These are phyloP conservation scores for Phytophthora meadii DNA, from an alignment of 352 stramenopile genomes.

Conservation along the genomic window DNA sequence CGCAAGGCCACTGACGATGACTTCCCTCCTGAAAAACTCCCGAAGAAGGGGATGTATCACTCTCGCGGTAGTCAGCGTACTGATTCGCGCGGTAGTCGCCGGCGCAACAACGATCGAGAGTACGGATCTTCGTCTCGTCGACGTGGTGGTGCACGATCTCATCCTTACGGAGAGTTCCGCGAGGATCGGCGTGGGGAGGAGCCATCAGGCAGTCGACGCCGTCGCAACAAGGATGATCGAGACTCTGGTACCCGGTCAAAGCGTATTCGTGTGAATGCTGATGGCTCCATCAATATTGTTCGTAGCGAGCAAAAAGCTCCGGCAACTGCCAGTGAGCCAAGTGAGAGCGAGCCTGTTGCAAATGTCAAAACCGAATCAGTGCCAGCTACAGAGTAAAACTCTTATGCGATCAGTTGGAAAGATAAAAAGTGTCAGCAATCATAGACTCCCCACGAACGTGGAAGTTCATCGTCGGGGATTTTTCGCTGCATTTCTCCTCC, in stretches of 20 bases:
- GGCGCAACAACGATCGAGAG: constrained; percentile 34
- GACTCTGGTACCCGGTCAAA: constrained; percentile 59
- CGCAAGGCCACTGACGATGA: constrained; percentile 77
- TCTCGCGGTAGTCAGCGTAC: constrained; percentile 46
- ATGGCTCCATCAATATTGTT: constrained; percentile 72
- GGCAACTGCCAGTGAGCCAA: constrained; percentile 5
- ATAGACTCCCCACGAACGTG: too few relatives aligned
- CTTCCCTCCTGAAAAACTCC: constrained; percentile 79
- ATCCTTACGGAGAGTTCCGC: constrained; percentile 51
- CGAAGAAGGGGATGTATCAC: constrained; percentile 73
- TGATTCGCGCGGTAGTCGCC: constrained; percentile 24
- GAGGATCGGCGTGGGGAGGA: constrained; percentile 44
- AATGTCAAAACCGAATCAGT: constrained; percentile 24
- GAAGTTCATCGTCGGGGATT: neutral
- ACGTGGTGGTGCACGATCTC: constrained; percentile 32
- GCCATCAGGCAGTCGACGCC: constrained; percentile 27
- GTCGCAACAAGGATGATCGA: constrained; percentile 30
- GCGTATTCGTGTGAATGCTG: constrained; percentile 64
- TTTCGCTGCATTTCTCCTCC: neutral
- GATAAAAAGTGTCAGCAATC: constrained; percentile 13
- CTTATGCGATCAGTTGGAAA: too few relatives aligned
- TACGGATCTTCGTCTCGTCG: constrained; percentile 44
- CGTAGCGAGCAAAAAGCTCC: constrained; percentile 25
- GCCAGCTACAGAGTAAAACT: constrained; percentile 26
- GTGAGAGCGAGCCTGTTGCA: constrained; percentile 21